phyloP scores from a whole-genome alignment of 1,139 yeast species.

The Pichia sp. region DNA sequence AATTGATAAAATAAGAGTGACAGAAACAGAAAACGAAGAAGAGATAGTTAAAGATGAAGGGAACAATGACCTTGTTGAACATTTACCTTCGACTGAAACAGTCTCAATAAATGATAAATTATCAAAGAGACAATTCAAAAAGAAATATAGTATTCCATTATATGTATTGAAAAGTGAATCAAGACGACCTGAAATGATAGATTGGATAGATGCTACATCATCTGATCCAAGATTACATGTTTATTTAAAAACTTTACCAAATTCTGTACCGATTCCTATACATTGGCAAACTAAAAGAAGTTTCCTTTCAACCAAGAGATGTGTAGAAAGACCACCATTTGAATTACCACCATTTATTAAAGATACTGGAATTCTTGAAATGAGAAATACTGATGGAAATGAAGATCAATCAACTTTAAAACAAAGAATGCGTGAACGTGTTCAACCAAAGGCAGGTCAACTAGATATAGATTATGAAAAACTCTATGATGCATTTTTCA shows the following conservation, averaged over 20 bases:
- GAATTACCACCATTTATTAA: constrained; percentile 71
- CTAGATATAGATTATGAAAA: constrained; percentile 83
- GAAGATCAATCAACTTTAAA: constrained; percentile 34
- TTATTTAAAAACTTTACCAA: constrained; percentile 57
- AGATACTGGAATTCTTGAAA: constrained; percentile 82
- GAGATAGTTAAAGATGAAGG: constrained; percentile 20
- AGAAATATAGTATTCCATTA: constrained; percentile 54
- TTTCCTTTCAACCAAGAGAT: constrained; percentile 64
- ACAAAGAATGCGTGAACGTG: constrained; percentile 75
- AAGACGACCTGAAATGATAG: constrained; percentile 65
- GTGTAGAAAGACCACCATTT: constrained; percentile 68
- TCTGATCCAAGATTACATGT: constrained; percentile 67
- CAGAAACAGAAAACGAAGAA: constrained; percentile 30
- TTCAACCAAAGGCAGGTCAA: constrained; percentile 85
- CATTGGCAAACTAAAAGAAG: constrained; percentile 85
- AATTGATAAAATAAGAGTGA: constrained; percentile 13
- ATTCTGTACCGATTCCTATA: constrained; percentile 69
- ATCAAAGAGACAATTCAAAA: constrained; percentile 40
- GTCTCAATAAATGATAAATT: constrained; percentile 14
- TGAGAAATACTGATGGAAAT: constrained; percentile 60
- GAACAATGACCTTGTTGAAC: neutral
- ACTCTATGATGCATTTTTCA: constrained; percentile 82
- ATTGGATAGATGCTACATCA: constrained; percentile 86
- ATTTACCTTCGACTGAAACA: neutral
- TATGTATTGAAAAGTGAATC: constrained; percentile 61